phyloP scores from a whole-genome alignment of 331 rosid genomes.

The Cydonia oblonga region DNA sequence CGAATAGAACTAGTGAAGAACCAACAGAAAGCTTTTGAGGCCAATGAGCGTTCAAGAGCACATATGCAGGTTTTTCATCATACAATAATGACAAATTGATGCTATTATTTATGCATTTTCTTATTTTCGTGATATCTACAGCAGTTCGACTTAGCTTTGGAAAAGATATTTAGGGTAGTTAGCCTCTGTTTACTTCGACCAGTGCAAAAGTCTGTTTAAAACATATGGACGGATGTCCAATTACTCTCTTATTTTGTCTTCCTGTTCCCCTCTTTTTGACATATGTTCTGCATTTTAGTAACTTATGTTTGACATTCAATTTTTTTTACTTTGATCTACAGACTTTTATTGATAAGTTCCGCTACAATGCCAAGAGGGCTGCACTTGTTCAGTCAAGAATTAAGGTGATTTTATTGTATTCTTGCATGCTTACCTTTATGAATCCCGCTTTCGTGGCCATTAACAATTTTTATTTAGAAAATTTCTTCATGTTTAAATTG shows the following conservation, averaged over 20 bases:
- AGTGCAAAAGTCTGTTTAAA: not conserved
- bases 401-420: conserved; percentile 50
- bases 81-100: not conserved
- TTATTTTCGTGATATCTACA: not conserved
- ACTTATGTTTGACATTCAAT: conserved; percentile 20
- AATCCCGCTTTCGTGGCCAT: too few species aligned
- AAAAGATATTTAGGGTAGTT: not conserved
- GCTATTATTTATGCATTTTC: not conserved
- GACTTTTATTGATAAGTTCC: conserved; percentile 94
- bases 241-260: not conserved
- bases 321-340: conserved; percentile 29
- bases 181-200: not conserved
- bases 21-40: conserved; percentile 82
- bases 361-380: conserved; percentile 96
- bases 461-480: not conserved
- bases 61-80: conserved; percentile 78
- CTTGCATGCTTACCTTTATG: not conserved
- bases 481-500: not conserved
- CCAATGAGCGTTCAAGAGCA: conserved; percentile 77
- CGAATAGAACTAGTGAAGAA: conserved; percentile 81
- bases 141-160: not conserved
- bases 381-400: conserved; percentile 99
- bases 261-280: not conserved
- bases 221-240: not conserved
- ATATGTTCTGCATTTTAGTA: not conserved